Evolutionary conservation across 2,329 filamentous ascomycete species (phyloP), one percentile per base, ranked within the genome.

Genomic region (Pseudogymnoascus sp.): DNA sequence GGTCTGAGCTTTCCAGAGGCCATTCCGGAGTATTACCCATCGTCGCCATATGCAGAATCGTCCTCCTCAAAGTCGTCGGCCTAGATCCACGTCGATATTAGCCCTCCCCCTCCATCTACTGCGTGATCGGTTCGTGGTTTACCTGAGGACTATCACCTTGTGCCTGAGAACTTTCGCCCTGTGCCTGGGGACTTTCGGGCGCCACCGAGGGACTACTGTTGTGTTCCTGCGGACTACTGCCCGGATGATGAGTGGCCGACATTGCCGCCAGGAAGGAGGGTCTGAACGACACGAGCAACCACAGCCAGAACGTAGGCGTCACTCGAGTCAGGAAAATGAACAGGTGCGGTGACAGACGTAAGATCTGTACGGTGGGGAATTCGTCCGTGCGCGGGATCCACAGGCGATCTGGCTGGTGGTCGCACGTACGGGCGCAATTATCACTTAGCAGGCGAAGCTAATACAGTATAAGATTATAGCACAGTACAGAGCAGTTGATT

Each of bases 1-100:
- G 21, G 42, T 60, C 62, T 60, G 33, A 35, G 13, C 47, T 53
- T 26, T 63, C 31, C 24, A 60, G 24, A 53, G 14, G 59, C 38
- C 2, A 47, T 8, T 26, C 61, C 11, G 33, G 33, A 37, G 33
- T 37, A 37, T 63, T 60, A 60, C 61, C 59, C 61, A 63, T 60
- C 44, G n/a, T 19, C 47, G 56, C 47, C 61, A 56, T 59, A 60
- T 53, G 61, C 61, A 60, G 61, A 63, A 53, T 63, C 44, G 11
- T 37, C 33, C 33, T 37, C 33, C 33, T 37, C 33, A 37, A 37
- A 37, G 33, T 37, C 29, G 29, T 31, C 33, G 33, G 33, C 33
- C 33, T 37, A 37, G 33, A 37, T 37, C 33, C 33, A 37, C 33
- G 33, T 37, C 33, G 33, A 37, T 37, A 37, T 37, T 37, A 37